Evolutionary conservation across 441 rosid species (phyloP).

Genomic region (Eutrema salsugineum): DNA sequence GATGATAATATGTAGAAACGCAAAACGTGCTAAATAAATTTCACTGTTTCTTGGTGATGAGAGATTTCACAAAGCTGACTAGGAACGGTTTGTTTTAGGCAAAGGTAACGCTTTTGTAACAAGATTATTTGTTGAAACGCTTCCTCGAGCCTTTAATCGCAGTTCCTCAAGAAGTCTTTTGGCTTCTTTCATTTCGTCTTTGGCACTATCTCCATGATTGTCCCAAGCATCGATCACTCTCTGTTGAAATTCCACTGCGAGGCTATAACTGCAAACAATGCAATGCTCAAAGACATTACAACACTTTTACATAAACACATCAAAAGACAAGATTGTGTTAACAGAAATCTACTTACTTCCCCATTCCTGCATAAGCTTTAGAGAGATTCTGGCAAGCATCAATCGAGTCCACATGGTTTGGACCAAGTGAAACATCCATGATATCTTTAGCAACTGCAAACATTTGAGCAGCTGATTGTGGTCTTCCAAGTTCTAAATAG

Average conservation of each 20-base stretch:
- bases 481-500: conserved; percentile 85
- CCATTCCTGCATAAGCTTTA: conserved; percentile 74
- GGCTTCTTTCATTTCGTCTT: conserved; percentile 72
- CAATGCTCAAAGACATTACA: conserved; percentile 2
- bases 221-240: conserved; percentile 82
- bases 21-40: too few species aligned
- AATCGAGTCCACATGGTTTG: conserved; percentile 79
- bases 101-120: conserved; percentile 50
- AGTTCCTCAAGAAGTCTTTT: conserved; percentile 51
- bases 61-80: background rate
- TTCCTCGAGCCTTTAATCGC: conserved; percentile 56
- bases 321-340: background rate
- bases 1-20: too few species aligned
- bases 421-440: conserved; percentile 93
- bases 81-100: conserved; percentile 24
- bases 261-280: conserved; percentile 52
- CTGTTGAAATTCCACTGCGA: conserved; percentile 88
- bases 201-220: conserved; percentile 69
- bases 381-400: conserved; percentile 94
- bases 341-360: conserved; percentile 48
- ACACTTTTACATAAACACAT: background rate
- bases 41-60: background rate
- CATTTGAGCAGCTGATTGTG: conserved; percentile 92
- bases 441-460: conserved; percentile 92
- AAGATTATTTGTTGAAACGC: conserved; percentile 34